phyloP scores from a whole-genome alignment of 2,329 filamentous ascomycete genomes.

The Fusarium haematococcum region DNA sequence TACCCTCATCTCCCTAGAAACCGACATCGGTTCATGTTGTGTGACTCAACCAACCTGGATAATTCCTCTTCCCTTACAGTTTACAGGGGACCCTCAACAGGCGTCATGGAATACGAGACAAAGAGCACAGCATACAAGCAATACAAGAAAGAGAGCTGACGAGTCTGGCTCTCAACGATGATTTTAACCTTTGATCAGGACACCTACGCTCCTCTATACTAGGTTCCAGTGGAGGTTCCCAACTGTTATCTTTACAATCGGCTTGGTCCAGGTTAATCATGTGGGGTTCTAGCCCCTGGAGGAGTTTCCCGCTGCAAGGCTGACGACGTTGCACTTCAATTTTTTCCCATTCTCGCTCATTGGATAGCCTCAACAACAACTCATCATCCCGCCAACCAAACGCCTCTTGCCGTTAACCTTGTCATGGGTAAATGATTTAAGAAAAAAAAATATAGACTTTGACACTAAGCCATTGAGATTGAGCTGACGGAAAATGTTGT shows the following conservation, averaged over 20 bases:
- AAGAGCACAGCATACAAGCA: background rate
- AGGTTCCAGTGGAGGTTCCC: background rate
- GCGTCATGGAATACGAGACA: background rate
- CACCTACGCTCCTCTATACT: background rate
- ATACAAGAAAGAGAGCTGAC: background rate
- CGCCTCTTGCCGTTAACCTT: background rate
- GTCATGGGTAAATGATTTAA: background rate
- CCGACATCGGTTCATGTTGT: conserved; percentile 26
- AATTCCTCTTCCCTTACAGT: conserved; percentile 30
- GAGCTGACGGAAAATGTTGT: conserved; percentile 7
- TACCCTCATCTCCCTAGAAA: background rate
- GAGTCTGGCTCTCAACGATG: conserved; percentile 15
- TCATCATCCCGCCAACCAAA: conserved; percentile 4
- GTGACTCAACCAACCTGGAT: conserved; percentile 38
- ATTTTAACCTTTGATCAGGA: background rate
- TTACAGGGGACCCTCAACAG: conserved; percentile 1
- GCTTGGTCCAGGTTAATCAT: background rate
- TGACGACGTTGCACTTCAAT: conserved; percentile 9
- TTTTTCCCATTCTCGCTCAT: conserved; percentile 29
- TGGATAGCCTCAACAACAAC: conserved; percentile 37
- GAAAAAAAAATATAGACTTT: background rate
- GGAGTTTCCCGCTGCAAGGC: conserved; percentile 38
- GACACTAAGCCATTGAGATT: background rate
- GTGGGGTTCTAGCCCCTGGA: background rate
- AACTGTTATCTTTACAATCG: background rate